Evolutionary conservation across 78 protist genomes (phyloP).

Genomic region (Cavenderia fasciculata): DNA sequence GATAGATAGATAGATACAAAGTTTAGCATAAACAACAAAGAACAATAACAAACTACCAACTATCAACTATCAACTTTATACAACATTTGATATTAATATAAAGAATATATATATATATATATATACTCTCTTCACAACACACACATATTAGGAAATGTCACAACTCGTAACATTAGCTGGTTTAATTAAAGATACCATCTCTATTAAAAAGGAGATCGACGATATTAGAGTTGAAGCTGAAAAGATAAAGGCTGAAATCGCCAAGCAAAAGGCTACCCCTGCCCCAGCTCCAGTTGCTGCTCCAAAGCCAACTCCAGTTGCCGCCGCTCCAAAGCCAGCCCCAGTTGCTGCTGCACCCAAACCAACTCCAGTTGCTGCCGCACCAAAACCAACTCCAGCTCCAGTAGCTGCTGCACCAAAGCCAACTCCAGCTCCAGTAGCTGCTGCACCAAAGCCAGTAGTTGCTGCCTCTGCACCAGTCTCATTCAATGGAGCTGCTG

Average conservation of each 20-base stretch:
- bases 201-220: constrained; percentile 51
- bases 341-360: constrained; percentile 22
- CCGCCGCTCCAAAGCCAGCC: constrained; percentile 22
- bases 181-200: constrained; percentile 30
- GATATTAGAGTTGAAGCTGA: constrained; percentile 48
- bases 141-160: constrained; percentile 16
- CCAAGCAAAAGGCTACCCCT: constrained; percentile 11
- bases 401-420: constrained; percentile 2
- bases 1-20: no score
- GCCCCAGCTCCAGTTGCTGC: constrained; percentile 13
- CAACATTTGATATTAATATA: background rate
- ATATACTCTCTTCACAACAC: background rate
- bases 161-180: background rate
- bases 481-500: background rate
- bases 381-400: constrained; percentile 10
- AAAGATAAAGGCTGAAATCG: constrained; percentile 2
- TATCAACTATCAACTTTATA: background rate
- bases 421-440: constrained; percentile 12
- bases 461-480: background rate
- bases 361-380: background rate
- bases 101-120: background rate
- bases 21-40: background rate
- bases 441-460: constrained; percentile 3
- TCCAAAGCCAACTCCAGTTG: constrained; percentile 24
- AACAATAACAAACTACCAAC: background rate